phyloP scores from a whole-genome alignment of 768 basidiomycete species.

The Tylopilus rubrobrunneus region DNA sequence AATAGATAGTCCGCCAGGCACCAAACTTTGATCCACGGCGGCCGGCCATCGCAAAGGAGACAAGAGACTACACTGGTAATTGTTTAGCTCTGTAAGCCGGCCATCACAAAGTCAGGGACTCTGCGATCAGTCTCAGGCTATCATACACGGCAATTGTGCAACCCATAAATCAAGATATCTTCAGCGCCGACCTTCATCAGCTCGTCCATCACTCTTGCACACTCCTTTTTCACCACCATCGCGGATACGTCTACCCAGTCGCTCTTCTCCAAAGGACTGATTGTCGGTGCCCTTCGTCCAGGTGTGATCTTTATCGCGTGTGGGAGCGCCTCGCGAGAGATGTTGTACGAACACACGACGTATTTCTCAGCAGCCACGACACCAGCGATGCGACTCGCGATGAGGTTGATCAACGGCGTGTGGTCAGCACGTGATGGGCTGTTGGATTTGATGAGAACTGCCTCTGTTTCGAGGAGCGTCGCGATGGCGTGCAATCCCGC shows the following conservation, averaged over 20 bases:
- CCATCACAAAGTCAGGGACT: neutral
- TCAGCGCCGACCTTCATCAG: conserved; percentile 80
- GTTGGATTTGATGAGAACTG: conserved; percentile 85
- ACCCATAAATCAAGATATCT: conserved; percentile 84
- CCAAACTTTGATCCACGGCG: too few species aligned
- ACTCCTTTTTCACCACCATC: conserved; percentile 84
- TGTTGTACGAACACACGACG: conserved; percentile 90
- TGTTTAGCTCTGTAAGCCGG: too few species aligned
- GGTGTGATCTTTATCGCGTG: conserved; percentile 75
- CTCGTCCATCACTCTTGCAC: conserved; percentile 86
- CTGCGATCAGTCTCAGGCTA: neutral
- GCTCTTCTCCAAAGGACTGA: conserved; percentile 76
- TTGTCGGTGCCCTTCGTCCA: conserved; percentile 84
- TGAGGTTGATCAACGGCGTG: conserved; percentile 64
- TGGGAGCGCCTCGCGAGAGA: conserved; percentile 59
- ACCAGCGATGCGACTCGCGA: conserved; percentile 87
- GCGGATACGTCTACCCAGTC: conserved; percentile 89
- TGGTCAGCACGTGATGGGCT: conserved; percentile 60
- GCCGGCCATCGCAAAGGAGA: neutral
- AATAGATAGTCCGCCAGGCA: too few species aligned
- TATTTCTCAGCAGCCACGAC: conserved; percentile 86
- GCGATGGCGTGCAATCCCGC: conserved; percentile 93
- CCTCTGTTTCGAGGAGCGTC: conserved; percentile 82
- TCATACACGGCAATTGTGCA: conserved; percentile 92
- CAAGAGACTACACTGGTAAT: neutral